phyloP scores from a whole-genome alignment of 352 stramenopile species.

The Phytopythium ostracodes region DNA sequence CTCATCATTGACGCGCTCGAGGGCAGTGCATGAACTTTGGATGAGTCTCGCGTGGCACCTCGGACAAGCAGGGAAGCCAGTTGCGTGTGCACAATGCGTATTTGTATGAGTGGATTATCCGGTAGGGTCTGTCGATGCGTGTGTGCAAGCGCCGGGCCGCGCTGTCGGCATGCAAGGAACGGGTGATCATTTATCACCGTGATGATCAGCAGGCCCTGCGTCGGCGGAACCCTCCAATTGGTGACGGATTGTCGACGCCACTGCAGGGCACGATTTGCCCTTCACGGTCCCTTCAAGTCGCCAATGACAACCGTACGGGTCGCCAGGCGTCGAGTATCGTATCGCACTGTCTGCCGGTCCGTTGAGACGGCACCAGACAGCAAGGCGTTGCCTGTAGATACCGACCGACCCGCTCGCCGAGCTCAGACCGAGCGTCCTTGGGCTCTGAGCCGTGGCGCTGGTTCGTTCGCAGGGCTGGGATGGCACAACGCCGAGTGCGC shows the following conservation, averaged over 20 bases:
- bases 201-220: background rate
- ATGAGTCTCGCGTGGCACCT: constrained; percentile 6
- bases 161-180: background rate
- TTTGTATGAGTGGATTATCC: background rate
- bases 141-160: background rate
- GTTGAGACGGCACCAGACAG: background rate
- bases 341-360: background rate
- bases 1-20: background rate
- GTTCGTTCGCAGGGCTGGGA: background rate
- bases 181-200: background rate
- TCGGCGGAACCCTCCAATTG: background rate
- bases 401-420: background rate
- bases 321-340: background rate
- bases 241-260: too few relatives aligned
- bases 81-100: background rate
- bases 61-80: background rate
- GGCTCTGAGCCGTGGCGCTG: background rate
- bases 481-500: background rate
- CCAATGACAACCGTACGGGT: background rate
- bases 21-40: constrained; percentile 6
- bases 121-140: background rate
- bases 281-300: background rate
- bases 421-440: background rate
- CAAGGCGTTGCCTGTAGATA: background rate
- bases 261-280: too few relatives aligned